Evolutionary conservation across 2,329 filamentous ascomycete species (phyloP), one percentile per base, ranked within the genome.

Genomic region (Mycosphaerella sp.): DNA sequence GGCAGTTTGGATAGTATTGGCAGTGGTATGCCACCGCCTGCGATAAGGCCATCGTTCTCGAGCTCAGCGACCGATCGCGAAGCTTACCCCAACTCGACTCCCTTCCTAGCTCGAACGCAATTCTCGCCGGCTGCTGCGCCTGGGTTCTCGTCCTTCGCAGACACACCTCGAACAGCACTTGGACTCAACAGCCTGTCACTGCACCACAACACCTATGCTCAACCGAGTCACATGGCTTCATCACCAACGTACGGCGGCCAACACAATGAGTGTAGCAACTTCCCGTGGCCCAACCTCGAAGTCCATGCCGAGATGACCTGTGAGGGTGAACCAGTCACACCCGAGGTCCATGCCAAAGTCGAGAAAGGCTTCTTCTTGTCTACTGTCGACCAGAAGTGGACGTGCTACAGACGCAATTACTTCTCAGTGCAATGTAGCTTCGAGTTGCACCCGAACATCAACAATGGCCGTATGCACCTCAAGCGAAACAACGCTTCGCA

Each of bases 381-480:
- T 32, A 79, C 79, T 3, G 49, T 59, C 13, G 89, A 94, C 49
- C 77, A 80, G 14, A 87, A 90, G 61, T 95, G 89, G 89, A 95
- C 89, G 0, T 95, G 89, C 71, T 95, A 95, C 66, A 79, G 89
- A 30, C 79, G 90, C 39, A 95, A 95, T 67, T 95, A 95, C 70
- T 93, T 95, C 66, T 85, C 87, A 0, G 89, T 93, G 47, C 81
- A 84, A 45, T 91, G 87, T 67, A 87, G 85, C 2, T 95, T 85
- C 69, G 79, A 78, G 10, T 72, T 95, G 18, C 75, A 76, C 36
- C 86, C 86, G 70, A 84, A 72, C 75, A 75, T 64, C 66, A 75
- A 62, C 49, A 73, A 79, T 8, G 70, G 71, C 13, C 77, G 81
- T 21, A 70, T 84, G 1, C 86, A 80, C 61, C 68, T 84, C 45